Evolutionary conservation across 129 eudicot species (phyloP).

Genomic region (Smallanthus sonchifolius): DNA sequence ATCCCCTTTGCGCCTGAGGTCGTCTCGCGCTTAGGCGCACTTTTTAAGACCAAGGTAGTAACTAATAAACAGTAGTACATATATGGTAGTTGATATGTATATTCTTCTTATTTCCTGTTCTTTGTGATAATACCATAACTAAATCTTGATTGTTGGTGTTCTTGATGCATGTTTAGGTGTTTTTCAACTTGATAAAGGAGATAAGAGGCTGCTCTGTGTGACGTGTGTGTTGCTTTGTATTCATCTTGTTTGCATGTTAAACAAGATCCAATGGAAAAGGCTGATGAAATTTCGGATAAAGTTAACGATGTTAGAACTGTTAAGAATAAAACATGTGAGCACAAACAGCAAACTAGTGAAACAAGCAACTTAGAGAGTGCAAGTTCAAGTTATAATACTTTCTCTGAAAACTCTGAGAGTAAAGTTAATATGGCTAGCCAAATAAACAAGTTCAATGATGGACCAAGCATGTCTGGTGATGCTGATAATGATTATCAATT

Average conservation of each 20-base stretch:
- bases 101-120: background rate
- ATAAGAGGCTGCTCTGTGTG: conserved; percentile 36
- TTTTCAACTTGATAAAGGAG: conserved; percentile 29
- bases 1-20: no score
- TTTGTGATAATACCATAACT: conserved; percentile 4
- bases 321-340: conserved; percentile 24
- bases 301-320: conserved; percentile 17
- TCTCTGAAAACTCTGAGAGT: conserved; percentile 45
- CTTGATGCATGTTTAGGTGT: conserved; percentile 34
- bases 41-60: no score
- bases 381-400: conserved; percentile 38
- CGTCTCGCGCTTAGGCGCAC: no score
- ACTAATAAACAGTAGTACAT: background rate
- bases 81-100: background rate
- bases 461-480: conserved; percentile 15
- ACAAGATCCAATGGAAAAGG: conserved; percentile 44
- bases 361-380: conserved; percentile 36
- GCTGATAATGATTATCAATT: conserved; percentile 21
- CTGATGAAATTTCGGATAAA: conserved; percentile 45
- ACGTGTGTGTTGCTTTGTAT: conserved; percentile 42
- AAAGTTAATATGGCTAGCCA: conserved; percentile 20
- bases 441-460: conserved; percentile 35
- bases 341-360: conserved; percentile 39
- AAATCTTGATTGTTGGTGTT: conserved; percentile 8
- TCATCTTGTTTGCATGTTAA: conserved; percentile 43